Conservation (phyloP, 2,329 filamentous ascomycete genomes). For the Pyrenochaeta sp. region DNA sequence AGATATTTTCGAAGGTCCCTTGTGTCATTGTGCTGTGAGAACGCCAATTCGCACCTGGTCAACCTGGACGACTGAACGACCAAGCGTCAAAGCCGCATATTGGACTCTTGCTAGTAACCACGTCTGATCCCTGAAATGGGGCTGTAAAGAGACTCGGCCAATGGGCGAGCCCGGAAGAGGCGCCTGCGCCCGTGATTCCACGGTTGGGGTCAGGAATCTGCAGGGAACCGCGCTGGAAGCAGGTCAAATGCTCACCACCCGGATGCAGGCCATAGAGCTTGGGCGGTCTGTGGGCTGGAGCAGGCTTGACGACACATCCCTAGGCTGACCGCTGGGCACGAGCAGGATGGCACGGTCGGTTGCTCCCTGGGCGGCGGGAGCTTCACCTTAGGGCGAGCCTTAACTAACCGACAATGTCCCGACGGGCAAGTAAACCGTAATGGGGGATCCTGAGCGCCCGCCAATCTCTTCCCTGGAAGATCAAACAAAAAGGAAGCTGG, state of each 20-base stretch:
- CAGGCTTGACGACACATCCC: conserved; percentile 32
- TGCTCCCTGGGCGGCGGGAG: conserved; percentile 34
- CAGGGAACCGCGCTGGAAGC: conserved; percentile 37
- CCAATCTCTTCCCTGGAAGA: conserved; percentile 5
- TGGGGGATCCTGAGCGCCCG: conserved; percentile 9
- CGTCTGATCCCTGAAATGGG: conserved; percentile 33
- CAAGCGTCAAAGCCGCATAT: conserved; percentile 46
- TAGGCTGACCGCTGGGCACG: conserved; percentile 30
- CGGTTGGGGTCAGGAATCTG: conserved; percentile 30
- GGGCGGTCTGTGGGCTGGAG: conserved; percentile 36
- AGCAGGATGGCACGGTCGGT: conserved; percentile 37
- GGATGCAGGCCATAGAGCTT: conserved; percentile 34
- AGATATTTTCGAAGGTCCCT: conserved; percentile 36
- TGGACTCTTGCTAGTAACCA: conserved; percentile 41
- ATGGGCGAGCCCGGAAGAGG: conserved; percentile 29
- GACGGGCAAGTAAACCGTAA: conserved; percentile 33
- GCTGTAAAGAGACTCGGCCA: conserved; percentile 26
- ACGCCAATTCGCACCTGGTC: conserved; percentile 42
- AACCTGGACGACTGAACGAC: conserved; percentile 43
- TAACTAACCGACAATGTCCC: conserved; percentile 37
- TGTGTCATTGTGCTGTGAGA: conserved; percentile 46
- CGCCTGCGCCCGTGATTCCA: conserved; percentile 36
- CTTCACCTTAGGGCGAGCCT: conserved; percentile 24
- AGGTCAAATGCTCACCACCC: conserved; percentile 36
- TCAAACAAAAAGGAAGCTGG: background rate